Evolutionary conservation across 1,284 basidiomycete genomes (phyloP).

Genomic region (Fomitiporia mediterranea): DNA sequence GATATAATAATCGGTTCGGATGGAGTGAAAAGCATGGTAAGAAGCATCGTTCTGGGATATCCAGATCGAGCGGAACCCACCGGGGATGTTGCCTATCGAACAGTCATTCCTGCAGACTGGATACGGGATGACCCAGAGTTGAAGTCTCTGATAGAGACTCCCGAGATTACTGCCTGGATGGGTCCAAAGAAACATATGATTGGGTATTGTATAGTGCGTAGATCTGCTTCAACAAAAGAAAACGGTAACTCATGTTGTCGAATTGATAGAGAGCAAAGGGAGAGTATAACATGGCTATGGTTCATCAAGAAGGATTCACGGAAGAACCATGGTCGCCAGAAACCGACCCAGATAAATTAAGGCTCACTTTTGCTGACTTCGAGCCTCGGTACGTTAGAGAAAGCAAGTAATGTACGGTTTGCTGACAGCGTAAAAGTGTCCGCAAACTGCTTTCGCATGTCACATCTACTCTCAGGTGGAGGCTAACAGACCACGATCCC

Average conservation of each 20-base stretch:
- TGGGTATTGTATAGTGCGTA: conserved; percentile 7
- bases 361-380: conserved; percentile 39
- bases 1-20: conserved; percentile 53
- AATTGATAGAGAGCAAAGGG: conserved; percentile 32
- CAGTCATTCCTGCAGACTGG: conserved; percentile 31
- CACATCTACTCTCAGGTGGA: conserved; percentile 45
- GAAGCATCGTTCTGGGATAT: conserved; percentile 39
- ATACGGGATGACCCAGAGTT: conserved; percentile 35
- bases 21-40: conserved; percentile 44
- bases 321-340: conserved; percentile 44
- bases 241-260: no score
- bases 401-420: no score
- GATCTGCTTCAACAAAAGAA: no score
- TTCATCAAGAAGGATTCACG: conserved; percentile 39
- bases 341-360: conserved; percentile 42
- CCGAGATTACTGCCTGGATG: conserved; percentile 42
- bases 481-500: conserved; percentile 44
- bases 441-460: conserved; percentile 45
- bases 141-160: conserved; percentile 34
- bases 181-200: conserved; percentile 32
- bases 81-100: conserved; percentile 38
- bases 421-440: conserved; percentile 31
- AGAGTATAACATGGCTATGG: conserved; percentile 40
- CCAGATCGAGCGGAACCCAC: conserved; percentile 35
- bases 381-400: conserved; percentile 41